These are phyloP conservation scores for Malassezia restricta DNA, from an alignment of 1,284 basidiomycete species.

Conservation along the genomic window DNA sequence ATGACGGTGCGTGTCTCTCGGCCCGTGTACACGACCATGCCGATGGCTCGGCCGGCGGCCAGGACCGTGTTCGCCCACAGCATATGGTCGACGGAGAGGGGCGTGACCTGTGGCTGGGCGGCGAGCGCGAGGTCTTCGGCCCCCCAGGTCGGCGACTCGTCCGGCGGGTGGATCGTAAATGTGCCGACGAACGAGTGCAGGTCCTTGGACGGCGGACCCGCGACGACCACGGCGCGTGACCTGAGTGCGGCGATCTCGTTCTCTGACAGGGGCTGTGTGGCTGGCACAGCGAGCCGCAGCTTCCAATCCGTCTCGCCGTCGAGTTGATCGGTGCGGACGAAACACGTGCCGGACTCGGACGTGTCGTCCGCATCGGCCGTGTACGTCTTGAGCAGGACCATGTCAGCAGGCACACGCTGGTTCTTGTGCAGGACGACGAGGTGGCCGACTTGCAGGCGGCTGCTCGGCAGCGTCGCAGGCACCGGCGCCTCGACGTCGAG, in stretches of 20 bases:
- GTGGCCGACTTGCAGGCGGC: constrained; percentile 78
- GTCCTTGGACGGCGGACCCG: constrained; percentile 88
- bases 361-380: constrained; percentile 26
- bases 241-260: constrained; percentile 57
- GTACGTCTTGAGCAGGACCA: constrained; percentile 73
- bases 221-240: constrained; percentile 48
- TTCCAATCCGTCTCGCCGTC: constrained; percentile 99
- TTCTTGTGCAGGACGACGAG: constrained; percentile 89
- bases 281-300: constrained; percentile 71
- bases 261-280: constrained; percentile 63
- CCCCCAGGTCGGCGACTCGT: not conserved
- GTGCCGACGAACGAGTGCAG: constrained; percentile 92
- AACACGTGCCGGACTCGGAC: constrained; percentile 69
- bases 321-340: constrained; percentile 91
- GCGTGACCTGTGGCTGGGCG: constrained; percentile 33
- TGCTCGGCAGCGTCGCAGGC: constrained; percentile 55
- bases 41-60: constrained; percentile 83
- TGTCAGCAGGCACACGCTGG: constrained; percentile 86
- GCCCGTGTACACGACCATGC: constrained; percentile 87
- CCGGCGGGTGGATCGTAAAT: constrained; percentile 58
- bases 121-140: constrained; percentile 46
- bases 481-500: constrained; percentile 16
- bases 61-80: constrained; percentile 97
- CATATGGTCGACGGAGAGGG: constrained; percentile 71
- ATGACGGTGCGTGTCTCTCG: constrained; percentile 92